Base-by-base conservation (phyloP, 768 basidiomycete genomes). In the Agaricus sinodeliciosus region DNA sequence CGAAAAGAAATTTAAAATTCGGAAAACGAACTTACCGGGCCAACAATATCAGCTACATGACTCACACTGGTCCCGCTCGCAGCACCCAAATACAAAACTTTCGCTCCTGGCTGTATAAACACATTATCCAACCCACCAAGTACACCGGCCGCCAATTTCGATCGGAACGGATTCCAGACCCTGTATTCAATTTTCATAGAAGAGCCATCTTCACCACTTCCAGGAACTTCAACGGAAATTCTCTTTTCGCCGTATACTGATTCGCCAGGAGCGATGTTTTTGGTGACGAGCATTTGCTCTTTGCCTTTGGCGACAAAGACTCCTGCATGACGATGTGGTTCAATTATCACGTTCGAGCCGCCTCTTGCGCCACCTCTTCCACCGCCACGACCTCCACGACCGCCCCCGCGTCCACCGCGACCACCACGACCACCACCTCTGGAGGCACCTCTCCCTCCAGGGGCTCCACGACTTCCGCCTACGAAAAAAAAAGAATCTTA, bases 81-180 rank as follows among this genome's bases (percentile, higher is more conserved):
- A 50, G 96, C 96, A 68, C 96, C 96, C 57, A 99, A 82, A 73
- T 98, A 99, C 52, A 99, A 72, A 43, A 98, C 95, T 76, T 96
- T 98, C 61, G 86, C 84, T 55, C 96, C 96, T 25, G 96, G 96
- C 51, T 75, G 79, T 65, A 99, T 93, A 71, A 78, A 94, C 62
- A 98, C 92, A 53, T 91, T 73, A 63, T 97, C 96, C 70, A 99
- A 74, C 63, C 96, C 96, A 57, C 94, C 91, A 55, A 98, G 75
- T 46, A 98, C 90, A 69, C 96, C 96, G 35, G 96, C 96, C 27
- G 96, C 96, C 59, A 99, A 69, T 77, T 98, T 99, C 65, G 81
- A 84, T 59, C 96, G 81, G 84, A 99, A 99, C 43, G 96, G 96
- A 74, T 99, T 99, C 96, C 96, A 99, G 27, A 99, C 96, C 51